phyloP scores from a whole-genome alignment of 2,329 filamentous ascomycete genomes.

The Mollisia scopiformis region DNA sequence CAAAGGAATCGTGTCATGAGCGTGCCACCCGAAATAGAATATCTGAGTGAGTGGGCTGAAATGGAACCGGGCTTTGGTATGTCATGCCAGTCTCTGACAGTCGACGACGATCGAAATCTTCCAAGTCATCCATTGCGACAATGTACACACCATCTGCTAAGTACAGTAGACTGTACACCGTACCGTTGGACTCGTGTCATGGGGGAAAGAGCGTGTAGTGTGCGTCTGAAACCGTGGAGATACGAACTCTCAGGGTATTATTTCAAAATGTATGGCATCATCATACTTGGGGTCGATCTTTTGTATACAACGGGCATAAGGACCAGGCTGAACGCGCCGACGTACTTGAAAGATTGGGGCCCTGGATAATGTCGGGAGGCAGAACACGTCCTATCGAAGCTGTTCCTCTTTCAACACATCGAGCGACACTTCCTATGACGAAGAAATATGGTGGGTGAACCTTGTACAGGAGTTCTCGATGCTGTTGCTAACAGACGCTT shows the following conservation, averaged over 20 bases:
- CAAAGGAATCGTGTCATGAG: no score
- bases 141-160: background rate
- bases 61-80: background rate
- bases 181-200: background rate
- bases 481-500: background rate
- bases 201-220: background rate
- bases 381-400: background rate
- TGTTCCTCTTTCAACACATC: background rate
- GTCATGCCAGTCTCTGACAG: background rate
- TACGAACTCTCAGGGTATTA: background rate
- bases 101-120: background rate
- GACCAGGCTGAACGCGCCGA: background rate
- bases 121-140: background rate
- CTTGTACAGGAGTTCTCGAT: background rate
- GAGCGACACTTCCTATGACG: background rate
- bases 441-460: background rate
- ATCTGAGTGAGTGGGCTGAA: background rate
- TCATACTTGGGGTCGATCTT: conserved; percentile 14
- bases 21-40: no score
- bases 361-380: background rate
- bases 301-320: background rate
- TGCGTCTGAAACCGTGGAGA: background rate
- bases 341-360: background rate
- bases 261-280: conserved; percentile 14
- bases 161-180: background rate